These are phyloP conservation scores for Amphirosellinia nigrospora DNA, from an alignment of 495 filamentous ascomycete genomes.

Conservation along the genomic window DNA sequence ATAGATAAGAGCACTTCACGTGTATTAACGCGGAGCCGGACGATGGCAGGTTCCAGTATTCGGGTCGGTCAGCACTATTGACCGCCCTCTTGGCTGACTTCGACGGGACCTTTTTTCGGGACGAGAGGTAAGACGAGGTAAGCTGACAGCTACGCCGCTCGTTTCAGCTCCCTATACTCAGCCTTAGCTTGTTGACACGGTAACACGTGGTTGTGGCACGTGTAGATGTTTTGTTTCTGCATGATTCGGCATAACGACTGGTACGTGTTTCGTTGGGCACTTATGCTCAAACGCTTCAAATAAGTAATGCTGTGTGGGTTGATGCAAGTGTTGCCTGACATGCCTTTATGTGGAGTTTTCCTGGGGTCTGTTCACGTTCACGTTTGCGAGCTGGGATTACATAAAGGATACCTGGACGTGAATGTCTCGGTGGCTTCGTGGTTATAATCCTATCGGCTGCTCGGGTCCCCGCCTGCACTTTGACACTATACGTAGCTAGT, in stretches of 20 bases:
- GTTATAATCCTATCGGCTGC: constrained; percentile 11
- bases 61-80: background rate
- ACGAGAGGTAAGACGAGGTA: background rate
- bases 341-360: constrained; percentile 6
- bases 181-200: constrained; percentile 2
- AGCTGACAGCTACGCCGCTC: constrained; percentile 7
- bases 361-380: background rate
- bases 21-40: background rate
- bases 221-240: constrained; percentile 12
- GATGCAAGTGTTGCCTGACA: constrained; percentile 3
- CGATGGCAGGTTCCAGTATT: constrained; percentile 7
- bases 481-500: background rate
- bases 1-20: constrained; percentile 5
- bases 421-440: background rate
- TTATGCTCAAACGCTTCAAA: background rate
- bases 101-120: background rate
- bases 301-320: background rate
- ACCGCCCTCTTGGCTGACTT: constrained; percentile 5
- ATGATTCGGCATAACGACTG: constrained; percentile 16
- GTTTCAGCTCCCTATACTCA: constrained; percentile 20
- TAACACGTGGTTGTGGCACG: constrained; percentile 16
- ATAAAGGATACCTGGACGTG: background rate
- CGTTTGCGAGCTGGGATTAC: background rate
- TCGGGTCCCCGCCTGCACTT: background rate
- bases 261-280: background rate